These are phyloP conservation scores for Dillenia turbinata DNA, from an alignment of 164 flowering plant species.

Conservation along the genomic window DNA sequence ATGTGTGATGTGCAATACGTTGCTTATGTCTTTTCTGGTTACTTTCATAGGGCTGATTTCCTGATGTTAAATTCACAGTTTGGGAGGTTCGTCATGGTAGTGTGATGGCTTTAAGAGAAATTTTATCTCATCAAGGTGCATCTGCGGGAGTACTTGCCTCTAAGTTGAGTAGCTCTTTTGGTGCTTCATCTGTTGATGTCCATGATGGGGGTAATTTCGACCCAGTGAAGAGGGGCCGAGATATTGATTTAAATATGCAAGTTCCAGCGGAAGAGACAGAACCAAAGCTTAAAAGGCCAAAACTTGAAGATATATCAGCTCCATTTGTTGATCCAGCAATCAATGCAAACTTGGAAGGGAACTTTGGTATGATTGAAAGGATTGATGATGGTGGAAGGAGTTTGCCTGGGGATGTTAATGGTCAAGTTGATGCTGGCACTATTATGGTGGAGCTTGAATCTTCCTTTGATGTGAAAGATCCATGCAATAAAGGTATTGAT, in stretches of 20 bases:
- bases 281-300: conserved; percentile 51
- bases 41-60: conserved; percentile 3
- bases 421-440: conserved; percentile 24
- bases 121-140: conserved; percentile 83
- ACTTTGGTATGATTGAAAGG: conserved; percentile 21
- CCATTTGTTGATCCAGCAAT: conserved; percentile 9
- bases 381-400: conserved; percentile 31
- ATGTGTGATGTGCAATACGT: conserved; percentile 13
- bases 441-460: conserved; percentile 49
- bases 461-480: conserved; percentile 13
- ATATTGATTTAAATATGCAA: conserved; percentile 73
- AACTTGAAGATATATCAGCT: conserved; percentile 41
- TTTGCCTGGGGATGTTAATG: conserved; percentile 25
- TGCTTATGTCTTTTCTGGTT: conserved; percentile 1
- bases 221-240: conserved; percentile 51
- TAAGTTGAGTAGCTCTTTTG: conserved; percentile 36
- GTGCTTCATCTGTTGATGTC: conserved; percentile 17
- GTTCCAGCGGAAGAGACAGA: conserved; percentile 46
- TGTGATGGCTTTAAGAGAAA: conserved; percentile 93
- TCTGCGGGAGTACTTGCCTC: conserved; percentile 68
- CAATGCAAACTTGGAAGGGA: conserved; percentile 14
- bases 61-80: conserved; percentile 34
- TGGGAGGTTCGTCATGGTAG: conserved; percentile 99
- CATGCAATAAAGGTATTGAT: conserved; percentile 22
- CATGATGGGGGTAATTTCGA: conserved; percentile 18